Evolutionary conservation across 2,329 filamentous ascomycete species (phyloP).

Genomic region (Fonsecaea nubica): DNA sequence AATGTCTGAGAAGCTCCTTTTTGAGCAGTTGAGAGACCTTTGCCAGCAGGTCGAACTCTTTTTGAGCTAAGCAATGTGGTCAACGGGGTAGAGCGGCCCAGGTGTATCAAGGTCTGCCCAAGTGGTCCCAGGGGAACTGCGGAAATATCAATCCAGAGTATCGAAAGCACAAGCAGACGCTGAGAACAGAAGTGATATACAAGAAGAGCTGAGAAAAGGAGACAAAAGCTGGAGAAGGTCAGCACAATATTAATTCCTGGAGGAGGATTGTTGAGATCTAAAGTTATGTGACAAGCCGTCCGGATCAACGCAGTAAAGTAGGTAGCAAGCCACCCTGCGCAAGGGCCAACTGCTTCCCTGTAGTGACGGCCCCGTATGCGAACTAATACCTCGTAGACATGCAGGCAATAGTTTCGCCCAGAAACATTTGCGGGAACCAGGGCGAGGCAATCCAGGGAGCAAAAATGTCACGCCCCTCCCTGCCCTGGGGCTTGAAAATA

Average conservation of each 20-base stretch:
- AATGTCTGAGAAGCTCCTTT: neutral
- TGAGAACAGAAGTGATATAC: constrained; percentile 17
- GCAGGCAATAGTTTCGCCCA: constrained; percentile 12
- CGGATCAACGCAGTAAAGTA: constrained; percentile 26
- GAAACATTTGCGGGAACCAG: neutral
- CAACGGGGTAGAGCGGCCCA: constrained; percentile 15
- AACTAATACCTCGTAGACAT: neutral
- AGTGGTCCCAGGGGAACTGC: neutral
- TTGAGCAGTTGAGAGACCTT: constrained; percentile 12
- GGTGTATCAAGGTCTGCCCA: neutral
- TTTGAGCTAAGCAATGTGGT: constrained; percentile 27
- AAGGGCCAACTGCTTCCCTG: constrained; percentile 10
- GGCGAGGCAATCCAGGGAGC: neutral
- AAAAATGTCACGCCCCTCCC: constrained; percentile 4
- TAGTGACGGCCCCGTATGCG: neutral
- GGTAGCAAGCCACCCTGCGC: constrained; percentile 8
- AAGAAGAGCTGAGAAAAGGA: constrained; percentile 7
- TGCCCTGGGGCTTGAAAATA: constrained; percentile 1
- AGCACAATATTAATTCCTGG: constrained; percentile 33
- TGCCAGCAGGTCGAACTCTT: constrained; percentile 28
- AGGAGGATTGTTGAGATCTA: constrained; percentile 5
- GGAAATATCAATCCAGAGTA: constrained; percentile 6
- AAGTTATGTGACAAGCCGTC: constrained; percentile 24
- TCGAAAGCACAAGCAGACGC: constrained; percentile 12
- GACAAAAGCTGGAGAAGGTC: constrained; percentile 17